A percentile compares a stretch with the other conserved stretches of the same genome.
These are phyloP conservation scores for Ascobolus immersus DNA, from an alignment of 495 filamentous ascomycete species.

Conservation along the genomic window DNA sequence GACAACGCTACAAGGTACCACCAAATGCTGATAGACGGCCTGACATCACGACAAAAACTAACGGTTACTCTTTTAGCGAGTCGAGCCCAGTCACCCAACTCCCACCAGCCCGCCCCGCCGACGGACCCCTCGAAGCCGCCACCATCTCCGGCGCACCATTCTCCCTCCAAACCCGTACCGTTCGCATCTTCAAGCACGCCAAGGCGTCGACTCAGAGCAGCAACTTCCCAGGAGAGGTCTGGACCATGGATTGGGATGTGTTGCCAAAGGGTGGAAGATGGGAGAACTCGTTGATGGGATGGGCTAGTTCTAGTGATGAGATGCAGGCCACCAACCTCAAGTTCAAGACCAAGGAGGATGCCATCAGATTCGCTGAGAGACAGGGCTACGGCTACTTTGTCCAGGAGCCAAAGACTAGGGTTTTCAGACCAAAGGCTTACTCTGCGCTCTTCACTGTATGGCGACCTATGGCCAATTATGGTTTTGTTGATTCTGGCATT, in stretches of 20 bases:
- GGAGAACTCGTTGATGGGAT: constrained; percentile 93
- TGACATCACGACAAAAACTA: no score
- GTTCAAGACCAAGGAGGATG: constrained; percentile 87
- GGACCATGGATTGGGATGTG: constrained; percentile 98
- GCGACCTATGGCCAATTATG: background rate
- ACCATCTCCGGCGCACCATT: constrained; percentile 78
- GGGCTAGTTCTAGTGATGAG: constrained; percentile 81
- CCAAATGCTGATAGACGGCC: no score
- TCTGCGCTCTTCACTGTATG: constrained; percentile 64
- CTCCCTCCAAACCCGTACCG: constrained; percentile 76
- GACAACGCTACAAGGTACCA: no score
- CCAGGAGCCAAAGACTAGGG: constrained; percentile 78
- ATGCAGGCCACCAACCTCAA: constrained; percentile 78
- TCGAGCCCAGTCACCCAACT: no score
- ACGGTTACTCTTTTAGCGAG: no score
- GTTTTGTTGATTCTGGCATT: background rate
- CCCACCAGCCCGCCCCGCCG: no score
- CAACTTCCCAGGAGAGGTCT: constrained; percentile 51
- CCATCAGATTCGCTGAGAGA: constrained; percentile 85
- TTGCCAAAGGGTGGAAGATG: constrained; percentile 34
- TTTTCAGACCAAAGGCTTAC: constrained; percentile 74
- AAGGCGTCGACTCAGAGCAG: constrained; percentile 92
- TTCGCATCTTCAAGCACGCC: constrained; percentile 69
- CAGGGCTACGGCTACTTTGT: constrained; percentile 98
- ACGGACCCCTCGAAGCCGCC: constrained; percentile 46